These are phyloP conservation scores for Cryptosporidium baileyi DNA, from an alignment of 169 alveolate species.

Conservation along the genomic window DNA sequence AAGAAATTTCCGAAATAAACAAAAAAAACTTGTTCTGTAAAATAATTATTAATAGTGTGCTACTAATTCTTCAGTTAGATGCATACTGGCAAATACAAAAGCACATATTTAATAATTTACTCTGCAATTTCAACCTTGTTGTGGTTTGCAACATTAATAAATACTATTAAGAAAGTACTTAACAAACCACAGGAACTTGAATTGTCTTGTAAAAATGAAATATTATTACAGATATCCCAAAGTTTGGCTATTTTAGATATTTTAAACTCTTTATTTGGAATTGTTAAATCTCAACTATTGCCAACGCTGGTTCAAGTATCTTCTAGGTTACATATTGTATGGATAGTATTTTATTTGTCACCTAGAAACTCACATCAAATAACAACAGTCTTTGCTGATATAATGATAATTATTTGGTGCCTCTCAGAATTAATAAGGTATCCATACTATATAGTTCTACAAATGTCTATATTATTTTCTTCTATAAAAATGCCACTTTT, in stretches of 20 bases:
- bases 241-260: constrained; percentile 54
- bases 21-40: neutral
- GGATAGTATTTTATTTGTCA: constrained; percentile 65
- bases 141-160: constrained; percentile 16
- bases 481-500: constrained; percentile 70
- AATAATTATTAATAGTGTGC: neutral
- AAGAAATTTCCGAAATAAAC: too few relatives aligned
- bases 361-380: constrained; percentile 39
- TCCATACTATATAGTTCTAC: constrained; percentile 61
- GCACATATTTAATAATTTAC: constrained; percentile 18
- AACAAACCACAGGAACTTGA: neutral
- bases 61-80: neutral
- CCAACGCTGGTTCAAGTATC: constrained; percentile 52
- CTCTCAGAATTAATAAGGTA: constrained; percentile 66
- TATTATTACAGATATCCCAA: constrained; percentile 41
- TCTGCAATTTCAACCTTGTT: constrained; percentile 10
- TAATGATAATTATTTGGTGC: constrained; percentile 70
- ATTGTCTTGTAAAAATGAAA: neutral
- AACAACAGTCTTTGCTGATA: constrained; percentile 24
- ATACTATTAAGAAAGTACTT: constrained; percentile 7
- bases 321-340: constrained; percentile 60
- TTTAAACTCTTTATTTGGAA: constrained; percentile 35
- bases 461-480: constrained; percentile 3
- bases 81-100: neutral
- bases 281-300: constrained; percentile 27